Percentiles rank a stretch among this genome's conserved stretches.
phyloP scores from a whole-genome alignment of 257 asterid species.

The Forsythia suspensa region DNA sequence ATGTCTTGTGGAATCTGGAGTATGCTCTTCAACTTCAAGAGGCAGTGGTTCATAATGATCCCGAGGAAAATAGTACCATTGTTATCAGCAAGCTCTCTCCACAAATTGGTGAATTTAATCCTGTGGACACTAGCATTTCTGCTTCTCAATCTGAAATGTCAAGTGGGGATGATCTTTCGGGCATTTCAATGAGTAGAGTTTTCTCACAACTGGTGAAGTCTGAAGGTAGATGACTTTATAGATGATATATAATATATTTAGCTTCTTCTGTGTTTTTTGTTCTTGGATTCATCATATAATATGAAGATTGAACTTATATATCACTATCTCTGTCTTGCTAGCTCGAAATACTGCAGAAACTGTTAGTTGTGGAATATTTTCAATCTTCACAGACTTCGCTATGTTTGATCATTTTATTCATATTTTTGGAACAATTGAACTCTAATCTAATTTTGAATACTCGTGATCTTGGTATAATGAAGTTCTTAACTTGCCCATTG shows the following conservation, averaged over 20 bases:
- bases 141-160: conserved; percentile 37
- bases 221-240: conserved; percentile 51
- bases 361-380: background rate
- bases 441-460: background rate
- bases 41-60: conserved; percentile 47
- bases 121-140: conserved; percentile 23
- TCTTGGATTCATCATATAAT: background rate
- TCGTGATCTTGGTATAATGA: background rate
- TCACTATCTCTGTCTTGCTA: background rate
- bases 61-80: conserved; percentile 61
- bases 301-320: background rate
- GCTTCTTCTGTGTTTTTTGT: background rate
- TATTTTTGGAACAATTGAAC: background rate
- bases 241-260: conserved; percentile 1
- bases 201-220: conserved; percentile 73
- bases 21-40: conserved; percentile 67
- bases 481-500: no score
- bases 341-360: background rate
- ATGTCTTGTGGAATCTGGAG: conserved; percentile 58
- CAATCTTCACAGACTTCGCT: background rate
- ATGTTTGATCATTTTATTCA: background rate
- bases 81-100: conserved; percentile 53
- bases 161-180: conserved; percentile 55
- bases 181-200: conserved; percentile 64
- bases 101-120: conserved; percentile 39